Base-by-base conservation (phyloP, 2,329 filamentous ascomycete genomes). In the Balansia obtecta region DNA sequence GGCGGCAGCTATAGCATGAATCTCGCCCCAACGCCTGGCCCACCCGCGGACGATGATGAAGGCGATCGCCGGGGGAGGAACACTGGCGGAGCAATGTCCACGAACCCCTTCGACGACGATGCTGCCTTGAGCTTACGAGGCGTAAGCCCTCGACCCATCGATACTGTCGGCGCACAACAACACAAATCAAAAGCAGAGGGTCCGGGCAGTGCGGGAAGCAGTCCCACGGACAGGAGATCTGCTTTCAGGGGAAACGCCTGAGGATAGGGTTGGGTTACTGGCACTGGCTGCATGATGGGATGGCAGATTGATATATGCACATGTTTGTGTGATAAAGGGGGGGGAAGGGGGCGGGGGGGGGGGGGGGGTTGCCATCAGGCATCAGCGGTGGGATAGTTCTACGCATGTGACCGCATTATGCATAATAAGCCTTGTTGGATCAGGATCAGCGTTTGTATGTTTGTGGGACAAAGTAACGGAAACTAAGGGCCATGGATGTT, bases 91-190 rank as follows among this genome's bases (percentile, higher is more conserved):
- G 15, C 46, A 4, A 34, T 38, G 13, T 18, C 45, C 44, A 61
- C 58, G 54, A 83, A 91, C 64, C 86, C 86, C 0, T 90, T 90
- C 61, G 84, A 82, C 49, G 85, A 88, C 48, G 74, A 79, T 32
- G 79, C 77, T 4, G 81, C 80, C 63, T 70, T 75, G 54, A 83
- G 80, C 62, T 59, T 88, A 65, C 70, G 86, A 50, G 85, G 85
- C 27, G 81, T 90, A 32, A 91, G 86, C 64, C 86, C 88, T 3
- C 67, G 86, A 56, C 87, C 87, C n/a, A 78, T 85, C 57, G 72
- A 80, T 46, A 74, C 73, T 32, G 63, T 67, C 38, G 66, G 65
- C 5, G 56, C 53, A 51, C 59, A 58, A 42, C 57, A 55, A 11
- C 50, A 48, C 27, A 53, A 58, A 57, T 55, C 53, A 55, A 32